A percentile compares a stretch with the other conserved stretches of the same genome.
Conservation (phyloP, 1,284 basidiomycete species). For the Ganoderma sinense region DNA sequence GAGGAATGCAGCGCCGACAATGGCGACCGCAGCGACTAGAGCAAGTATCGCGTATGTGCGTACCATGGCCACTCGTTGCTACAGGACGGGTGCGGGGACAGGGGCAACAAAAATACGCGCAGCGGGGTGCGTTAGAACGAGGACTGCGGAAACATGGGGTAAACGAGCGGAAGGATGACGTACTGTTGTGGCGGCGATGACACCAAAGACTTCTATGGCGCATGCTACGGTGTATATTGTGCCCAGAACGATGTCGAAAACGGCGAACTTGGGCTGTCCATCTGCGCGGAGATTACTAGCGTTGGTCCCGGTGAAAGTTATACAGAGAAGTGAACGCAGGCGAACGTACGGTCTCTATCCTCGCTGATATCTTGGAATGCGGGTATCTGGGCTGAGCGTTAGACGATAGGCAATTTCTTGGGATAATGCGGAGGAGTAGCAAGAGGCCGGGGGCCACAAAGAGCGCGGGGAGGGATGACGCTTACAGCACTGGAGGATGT, state of each 20-base stretch:
- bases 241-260: conserved; percentile 68
- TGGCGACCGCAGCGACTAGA: conserved; percentile 56
- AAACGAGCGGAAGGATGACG: conserved; percentile 37
- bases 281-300: conserved; percentile 41
- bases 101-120: neutral
- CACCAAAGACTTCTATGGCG: conserved; percentile 64
- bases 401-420: neutral
- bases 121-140: neutral
- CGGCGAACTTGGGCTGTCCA: conserved; percentile 55
- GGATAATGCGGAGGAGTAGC: neutral
- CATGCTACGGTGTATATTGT: conserved; percentile 58
- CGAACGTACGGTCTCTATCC: conserved; percentile 55
- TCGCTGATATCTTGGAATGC: conserved; percentile 61
- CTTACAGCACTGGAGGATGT: conserved; percentile 56
- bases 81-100: neutral
- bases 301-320: neutral
- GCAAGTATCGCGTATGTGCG: conserved; percentile 64
- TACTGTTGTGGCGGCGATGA: conserved; percentile 62
- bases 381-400: conserved; percentile 52
- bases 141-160: conserved; percentile 7
- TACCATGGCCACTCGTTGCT: conserved; percentile 69
- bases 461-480: conserved; percentile 11
- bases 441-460: neutral
- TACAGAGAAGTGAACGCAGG: neutral
- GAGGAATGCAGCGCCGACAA: conserved; percentile 62